These are phyloP conservation scores for Musa balbisiana DNA, from an alignment of 202 grass and related monocot genomes.

Conservation along the genomic window DNA sequence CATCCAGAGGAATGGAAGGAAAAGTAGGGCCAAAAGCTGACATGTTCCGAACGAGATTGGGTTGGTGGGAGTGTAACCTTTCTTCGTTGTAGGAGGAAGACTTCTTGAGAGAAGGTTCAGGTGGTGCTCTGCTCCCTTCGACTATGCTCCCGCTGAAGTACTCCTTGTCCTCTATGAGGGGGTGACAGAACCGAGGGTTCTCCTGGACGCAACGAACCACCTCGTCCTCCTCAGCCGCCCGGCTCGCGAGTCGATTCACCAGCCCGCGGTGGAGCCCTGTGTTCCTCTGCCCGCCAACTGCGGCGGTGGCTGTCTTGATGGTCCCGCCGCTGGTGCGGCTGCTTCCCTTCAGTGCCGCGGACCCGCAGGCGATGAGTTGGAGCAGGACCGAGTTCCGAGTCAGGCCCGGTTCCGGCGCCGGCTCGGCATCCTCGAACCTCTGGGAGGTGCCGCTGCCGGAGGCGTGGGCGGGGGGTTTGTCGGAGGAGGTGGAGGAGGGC, in stretches of 20 bases:
- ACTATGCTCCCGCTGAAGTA: conserved; percentile 98
- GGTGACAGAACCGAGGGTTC: conserved; percentile 39
- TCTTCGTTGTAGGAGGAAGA: conserved; percentile 91
- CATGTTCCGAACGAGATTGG: neutral
- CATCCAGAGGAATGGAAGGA: neutral
- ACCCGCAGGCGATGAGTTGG: conserved; percentile 90
- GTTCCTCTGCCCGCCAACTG: conserved; percentile 28
- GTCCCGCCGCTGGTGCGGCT: conserved; percentile 4
- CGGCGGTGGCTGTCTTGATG: neutral
- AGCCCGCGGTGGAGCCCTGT: conserved; percentile 40
- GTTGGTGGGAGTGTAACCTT: conserved; percentile 34
- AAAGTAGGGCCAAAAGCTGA: neutral
- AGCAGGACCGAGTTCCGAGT: conserved; percentile 61
- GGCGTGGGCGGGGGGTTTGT: neutral
- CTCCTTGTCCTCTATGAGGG: conserved; percentile 59
- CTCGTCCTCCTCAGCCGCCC: conserved; percentile 34
- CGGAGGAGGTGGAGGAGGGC: conserved; percentile 8
- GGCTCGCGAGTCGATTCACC: conserved; percentile 47
- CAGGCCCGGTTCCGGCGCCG: conserved; percentile 30
- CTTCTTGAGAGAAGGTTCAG: conserved; percentile 55
- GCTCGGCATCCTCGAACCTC: conserved; percentile 9
- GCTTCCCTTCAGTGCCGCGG: conserved; percentile 31
- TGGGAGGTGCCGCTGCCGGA: neutral
- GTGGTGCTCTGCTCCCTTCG: conserved; percentile 43
- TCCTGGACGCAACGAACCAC: conserved; percentile 28